These are phyloP conservation scores for Phialocephala subalpina DNA, from an alignment of 2,329 filamentous ascomycete genomes.

Conservation along the genomic window DNA sequence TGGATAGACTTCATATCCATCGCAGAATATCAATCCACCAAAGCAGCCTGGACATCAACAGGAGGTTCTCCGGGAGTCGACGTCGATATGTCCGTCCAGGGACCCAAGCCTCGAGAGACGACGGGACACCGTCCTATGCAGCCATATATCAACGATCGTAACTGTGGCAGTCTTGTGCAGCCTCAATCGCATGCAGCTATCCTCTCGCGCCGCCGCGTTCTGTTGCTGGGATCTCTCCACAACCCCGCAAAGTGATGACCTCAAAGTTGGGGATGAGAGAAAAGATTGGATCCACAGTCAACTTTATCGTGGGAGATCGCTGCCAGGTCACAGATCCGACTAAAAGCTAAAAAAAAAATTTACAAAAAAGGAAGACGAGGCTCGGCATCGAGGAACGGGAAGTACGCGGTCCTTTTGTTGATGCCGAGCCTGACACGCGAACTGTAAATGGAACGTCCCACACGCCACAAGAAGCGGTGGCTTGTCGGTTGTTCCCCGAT, in stretches of 20 bases:
- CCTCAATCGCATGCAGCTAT: neutral
- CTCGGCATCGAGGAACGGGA: neutral
- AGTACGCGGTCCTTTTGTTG: neutral
- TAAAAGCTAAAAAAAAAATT: neutral
- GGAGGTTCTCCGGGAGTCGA: neutral
- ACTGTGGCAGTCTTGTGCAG: neutral
- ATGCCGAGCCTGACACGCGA: neutral
- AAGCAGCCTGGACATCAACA: neutral
- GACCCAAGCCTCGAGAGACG: neutral
- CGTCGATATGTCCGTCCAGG: neutral
- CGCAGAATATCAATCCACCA: neutral
- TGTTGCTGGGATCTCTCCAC: constrained; percentile 2
- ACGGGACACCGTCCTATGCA: neutral
- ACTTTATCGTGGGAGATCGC: neutral
- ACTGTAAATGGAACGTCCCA: neutral
- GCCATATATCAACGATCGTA: constrained; percentile 4
- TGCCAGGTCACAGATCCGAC: neutral
- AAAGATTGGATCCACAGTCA: neutral
- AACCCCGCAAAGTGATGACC: neutral
- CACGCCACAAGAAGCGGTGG: neutral
- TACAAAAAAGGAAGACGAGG: neutral
- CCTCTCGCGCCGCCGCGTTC: neutral
- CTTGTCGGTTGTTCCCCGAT: neutral
- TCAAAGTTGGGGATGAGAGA: neutral
- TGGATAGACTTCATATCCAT: neutral